Conservation (phyloP, 805 yeast species). For the Saturnispora saitoi region DNA sequence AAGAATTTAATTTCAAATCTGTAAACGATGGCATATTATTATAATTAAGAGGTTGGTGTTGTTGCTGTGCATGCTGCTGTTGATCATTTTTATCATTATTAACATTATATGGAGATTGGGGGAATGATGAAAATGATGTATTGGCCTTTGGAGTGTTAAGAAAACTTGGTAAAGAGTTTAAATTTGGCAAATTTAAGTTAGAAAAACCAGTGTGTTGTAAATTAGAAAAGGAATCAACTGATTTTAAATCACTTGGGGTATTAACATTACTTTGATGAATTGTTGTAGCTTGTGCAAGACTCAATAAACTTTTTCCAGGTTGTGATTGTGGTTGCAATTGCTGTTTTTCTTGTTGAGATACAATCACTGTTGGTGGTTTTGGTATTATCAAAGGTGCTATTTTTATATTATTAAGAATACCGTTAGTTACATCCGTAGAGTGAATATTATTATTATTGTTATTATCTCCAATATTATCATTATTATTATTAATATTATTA, state of each 20-base stretch:
- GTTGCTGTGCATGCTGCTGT: not conserved
- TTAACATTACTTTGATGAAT: not conserved
- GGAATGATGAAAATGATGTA: conserved; percentile 5
- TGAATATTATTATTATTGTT: not conserved
- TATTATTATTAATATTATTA: not conserved
- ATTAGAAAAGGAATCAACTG: not conserved
- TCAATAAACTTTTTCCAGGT: not conserved
- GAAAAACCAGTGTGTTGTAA: conserved; percentile 1
- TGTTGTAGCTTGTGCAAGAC: not conserved
- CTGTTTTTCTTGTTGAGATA: not conserved
- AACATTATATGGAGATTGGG: not conserved
- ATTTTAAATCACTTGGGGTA: not conserved
- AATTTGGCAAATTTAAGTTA: conserved; percentile 1
- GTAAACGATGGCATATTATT: conserved; percentile 12
- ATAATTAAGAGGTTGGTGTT: not conserved
- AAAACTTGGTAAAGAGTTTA: not conserved
- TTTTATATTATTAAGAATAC: not conserved
- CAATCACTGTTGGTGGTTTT: not conserved
- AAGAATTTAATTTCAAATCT: conserved; percentile 10
- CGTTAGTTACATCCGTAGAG: too few relatives aligned
- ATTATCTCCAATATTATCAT: not conserved
- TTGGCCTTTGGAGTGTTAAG: conserved; percentile 4
- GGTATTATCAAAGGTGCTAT: not conserved
- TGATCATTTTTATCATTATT: not conserved
- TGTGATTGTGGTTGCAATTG: not conserved